Percentiles rank a stretch among this genome's conserved stretches.
Conservation (phyloP, 495 filamentous ascomycete species). For the Aspergillus nidulans region DNA sequence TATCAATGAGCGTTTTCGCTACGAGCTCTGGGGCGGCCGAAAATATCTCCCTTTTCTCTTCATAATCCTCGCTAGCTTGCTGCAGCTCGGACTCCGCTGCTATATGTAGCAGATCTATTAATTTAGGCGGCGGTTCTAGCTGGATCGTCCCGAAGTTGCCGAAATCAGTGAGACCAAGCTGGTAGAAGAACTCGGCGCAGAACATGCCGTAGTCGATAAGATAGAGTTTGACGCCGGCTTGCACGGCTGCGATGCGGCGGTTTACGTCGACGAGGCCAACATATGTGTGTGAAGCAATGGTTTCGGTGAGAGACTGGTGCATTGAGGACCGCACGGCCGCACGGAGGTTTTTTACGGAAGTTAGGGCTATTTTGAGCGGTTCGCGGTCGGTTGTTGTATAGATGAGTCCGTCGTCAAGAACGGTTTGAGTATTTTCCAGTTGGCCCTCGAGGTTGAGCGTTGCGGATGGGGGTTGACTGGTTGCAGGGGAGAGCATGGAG, state of each 20-base stretch:
- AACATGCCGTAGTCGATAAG: slow-evolving; percentile 91
- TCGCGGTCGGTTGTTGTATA: slow-evolving; percentile 71
- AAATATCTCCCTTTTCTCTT: slow-evolving; percentile 59
- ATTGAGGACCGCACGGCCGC: slow-evolving; percentile 74
- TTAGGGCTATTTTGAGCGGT: slow-evolving; percentile 61
- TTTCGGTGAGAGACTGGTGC: slow-evolving; percentile 85
- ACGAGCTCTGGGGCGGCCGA: slow-evolving; percentile 60
- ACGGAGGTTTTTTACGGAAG: slow-evolving; percentile 79
- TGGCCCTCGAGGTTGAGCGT: slow-evolving; percentile 12
- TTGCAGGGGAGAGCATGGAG: slow-evolving; percentile 69
- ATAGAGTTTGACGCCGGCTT: slow-evolving; percentile 88
- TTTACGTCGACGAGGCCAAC: slow-evolving; percentile 88
- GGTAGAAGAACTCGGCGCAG: slow-evolving; percentile 92
- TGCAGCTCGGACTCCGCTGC: slow-evolving; percentile 63
- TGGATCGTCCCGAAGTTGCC: slow-evolving; percentile 86
- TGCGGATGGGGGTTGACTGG: slow-evolving; percentile 4
- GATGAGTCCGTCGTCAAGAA: slow-evolving; percentile 48
- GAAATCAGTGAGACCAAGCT: slow-evolving; percentile 93
- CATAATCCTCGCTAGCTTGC: slow-evolving; percentile 12
- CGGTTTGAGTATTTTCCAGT: slow-evolving; percentile 11
- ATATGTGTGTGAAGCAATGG: slow-evolving; percentile 86
- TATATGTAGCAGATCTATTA: slow-evolving; percentile 66
- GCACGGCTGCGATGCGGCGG: slow-evolving; percentile 84
- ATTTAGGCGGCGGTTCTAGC: slow-evolving; percentile 69
- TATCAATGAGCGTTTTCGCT: slow-evolving; percentile 58